phyloP scores from a whole-genome alignment of 352 stramenopile species.

The Saprolegnia parasitica region DNA sequence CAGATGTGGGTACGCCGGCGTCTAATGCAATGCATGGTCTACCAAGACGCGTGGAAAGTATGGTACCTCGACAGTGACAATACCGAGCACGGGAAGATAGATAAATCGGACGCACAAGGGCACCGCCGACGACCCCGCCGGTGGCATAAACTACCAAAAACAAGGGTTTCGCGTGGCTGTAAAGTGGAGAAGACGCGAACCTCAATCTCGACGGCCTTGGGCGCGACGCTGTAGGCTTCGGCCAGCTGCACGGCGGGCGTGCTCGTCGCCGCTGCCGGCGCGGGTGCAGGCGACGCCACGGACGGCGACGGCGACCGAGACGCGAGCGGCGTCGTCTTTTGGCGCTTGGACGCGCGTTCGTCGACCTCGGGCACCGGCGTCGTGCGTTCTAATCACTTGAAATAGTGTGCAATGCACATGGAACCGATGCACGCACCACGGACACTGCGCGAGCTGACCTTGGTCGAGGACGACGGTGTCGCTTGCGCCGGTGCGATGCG shows the following conservation, averaged over 20 bases:
- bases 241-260: not conserved
- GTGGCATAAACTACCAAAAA: not conserved
- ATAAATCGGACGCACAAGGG: constrained; percentile 45
- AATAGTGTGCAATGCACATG: too few species aligned
- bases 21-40: not conserved
- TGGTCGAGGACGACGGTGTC: not conserved
- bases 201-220: not conserved
- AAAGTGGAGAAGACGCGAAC: not conserved
- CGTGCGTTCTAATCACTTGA: not conserved
- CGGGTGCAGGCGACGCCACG: not conserved
- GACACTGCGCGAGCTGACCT: not conserved
- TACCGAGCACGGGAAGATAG: constrained; percentile 47
- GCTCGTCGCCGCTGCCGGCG: not conserved
- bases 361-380: constrained; percentile 28
- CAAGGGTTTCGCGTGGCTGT: too few species aligned
- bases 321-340: not conserved
- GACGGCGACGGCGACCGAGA: not conserved
- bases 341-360: not conserved
- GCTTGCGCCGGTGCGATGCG: not conserved
- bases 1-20: constrained; percentile 29
- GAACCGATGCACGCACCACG: not conserved
- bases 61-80: constrained; percentile 51
- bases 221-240: not conserved
- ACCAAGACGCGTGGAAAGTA: too few species aligned
- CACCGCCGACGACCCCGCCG: not conserved